A percentile compares a stretch with the other conserved stretches of the same genome.
These are phyloP conservation scores for Trifolium subterraneum DNA, from an alignment of 306 rosid genomes.

Conservation along the genomic window DNA sequence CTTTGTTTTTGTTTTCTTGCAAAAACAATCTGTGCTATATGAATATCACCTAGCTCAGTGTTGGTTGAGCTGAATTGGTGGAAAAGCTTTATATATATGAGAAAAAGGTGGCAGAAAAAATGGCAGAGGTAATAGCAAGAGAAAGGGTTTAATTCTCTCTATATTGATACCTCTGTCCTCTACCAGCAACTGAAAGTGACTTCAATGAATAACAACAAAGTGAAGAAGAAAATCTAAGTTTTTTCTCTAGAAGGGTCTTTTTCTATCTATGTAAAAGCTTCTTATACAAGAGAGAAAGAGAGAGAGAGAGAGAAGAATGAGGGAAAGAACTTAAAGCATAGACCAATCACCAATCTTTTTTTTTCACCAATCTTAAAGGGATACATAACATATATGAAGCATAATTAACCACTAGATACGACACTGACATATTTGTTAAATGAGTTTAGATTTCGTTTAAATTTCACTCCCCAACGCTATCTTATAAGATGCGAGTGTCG, in stretches of 20 bases:
- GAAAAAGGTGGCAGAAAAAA: constrained; percentile 52
- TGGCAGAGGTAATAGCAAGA: constrained; percentile 42
- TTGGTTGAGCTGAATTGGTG: constrained; percentile 67
- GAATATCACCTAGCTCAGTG: background rate
- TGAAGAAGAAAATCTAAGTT: background rate
- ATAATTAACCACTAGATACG: background rate
- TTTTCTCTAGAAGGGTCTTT: constrained; percentile 38
- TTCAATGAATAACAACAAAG: constrained; percentile 18
- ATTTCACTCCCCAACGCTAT: background rate
- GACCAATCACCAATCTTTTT: constrained; percentile 53
- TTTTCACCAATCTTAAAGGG: constrained; percentile 56
- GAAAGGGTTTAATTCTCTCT: constrained; percentile 27
- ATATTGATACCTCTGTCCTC: constrained; percentile 44
- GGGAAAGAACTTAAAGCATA: constrained; percentile 46
- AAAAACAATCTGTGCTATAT: constrained; percentile 2
- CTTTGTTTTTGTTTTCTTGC: constrained; percentile 13
- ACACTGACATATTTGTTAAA: background rate
- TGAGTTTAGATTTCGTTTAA: background rate
- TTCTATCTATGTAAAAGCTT: constrained; percentile 40
- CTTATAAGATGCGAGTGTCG: background rate
- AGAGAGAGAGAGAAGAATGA: constrained; percentile 36
- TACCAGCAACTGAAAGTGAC: constrained; percentile 75
- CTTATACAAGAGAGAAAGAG: constrained; percentile 14
- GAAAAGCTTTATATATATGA: constrained; percentile 60
- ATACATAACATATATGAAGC: constrained; percentile 18